These are phyloP conservation scores for Calonectria fujianensis DNA, from an alignment of 2,329 filamentous ascomycete genomes.

Conservation along the genomic window DNA sequence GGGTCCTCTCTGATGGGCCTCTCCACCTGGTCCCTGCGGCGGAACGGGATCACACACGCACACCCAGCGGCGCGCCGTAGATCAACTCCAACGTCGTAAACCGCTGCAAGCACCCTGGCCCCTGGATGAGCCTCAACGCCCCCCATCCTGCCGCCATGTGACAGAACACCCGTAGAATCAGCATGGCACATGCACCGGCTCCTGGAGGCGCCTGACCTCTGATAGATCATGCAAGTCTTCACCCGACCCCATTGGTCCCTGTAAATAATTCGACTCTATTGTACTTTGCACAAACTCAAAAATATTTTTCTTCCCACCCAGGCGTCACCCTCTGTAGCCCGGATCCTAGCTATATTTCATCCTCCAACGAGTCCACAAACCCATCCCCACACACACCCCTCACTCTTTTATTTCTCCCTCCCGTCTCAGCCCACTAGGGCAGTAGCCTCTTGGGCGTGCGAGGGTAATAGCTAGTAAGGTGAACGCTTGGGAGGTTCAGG, in stretches of 20 bases:
- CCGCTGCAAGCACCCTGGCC: conserved; percentile 16
- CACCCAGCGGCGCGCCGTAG: conserved; percentile 4
- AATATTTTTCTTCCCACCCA: conserved; percentile 19
- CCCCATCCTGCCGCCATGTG: conserved; percentile 28
- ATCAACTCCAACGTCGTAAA: conserved; percentile 24
- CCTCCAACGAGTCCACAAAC: conserved; percentile 24
- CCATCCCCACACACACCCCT: conserved; percentile 19
- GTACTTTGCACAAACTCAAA: conserved; percentile 32
- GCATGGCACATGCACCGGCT: conserved; percentile 29
- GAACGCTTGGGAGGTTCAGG: conserved; percentile 75
- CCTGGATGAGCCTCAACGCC: conserved; percentile 31
- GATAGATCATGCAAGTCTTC: conserved; percentile 12
- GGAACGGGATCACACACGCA: conserved; percentile 29
- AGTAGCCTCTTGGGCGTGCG: conserved; percentile 76
- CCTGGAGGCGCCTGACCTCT: conserved; percentile 4
- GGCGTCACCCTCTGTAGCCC: neutral
- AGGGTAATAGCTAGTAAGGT: conserved; percentile 75
- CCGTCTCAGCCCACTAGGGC: conserved; percentile 61
- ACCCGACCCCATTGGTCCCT: conserved; percentile 13
- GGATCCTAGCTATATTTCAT: conserved; percentile 23
- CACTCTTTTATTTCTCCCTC: conserved; percentile 24
- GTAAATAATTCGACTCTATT: conserved; percentile 41
- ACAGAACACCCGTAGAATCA: conserved; percentile 16
- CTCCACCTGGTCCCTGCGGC: conserved; percentile 8
- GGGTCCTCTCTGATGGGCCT: conserved; percentile 11